A percentile compares a stretch with the other conserved stretches of the same genome.
Conservation (phyloP, 1,139 yeast genomes). For the Yamadazyma atlantica region DNA sequence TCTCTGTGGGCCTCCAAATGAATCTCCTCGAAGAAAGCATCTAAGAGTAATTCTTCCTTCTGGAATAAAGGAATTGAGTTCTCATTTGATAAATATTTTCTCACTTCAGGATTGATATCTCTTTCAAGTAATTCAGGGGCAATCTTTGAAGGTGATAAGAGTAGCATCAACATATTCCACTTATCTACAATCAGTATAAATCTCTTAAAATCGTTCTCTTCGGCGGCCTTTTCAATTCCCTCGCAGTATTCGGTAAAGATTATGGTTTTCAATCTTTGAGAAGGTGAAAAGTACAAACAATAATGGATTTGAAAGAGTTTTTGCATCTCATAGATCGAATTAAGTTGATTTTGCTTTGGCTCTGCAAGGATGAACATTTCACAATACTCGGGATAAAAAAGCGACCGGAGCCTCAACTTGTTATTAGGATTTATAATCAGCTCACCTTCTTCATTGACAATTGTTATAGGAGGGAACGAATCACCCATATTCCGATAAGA, state of each 20-base stretch:
- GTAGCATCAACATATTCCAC: conserved; percentile 43
- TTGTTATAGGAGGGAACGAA: conserved; percentile 36
- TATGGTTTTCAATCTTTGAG: conserved; percentile 30
- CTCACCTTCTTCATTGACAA: conserved; percentile 17
- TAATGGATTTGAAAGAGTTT: conserved; percentile 45
- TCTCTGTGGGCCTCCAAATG: neutral
- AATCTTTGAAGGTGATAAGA: conserved; percentile 28
- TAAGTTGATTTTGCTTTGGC: conserved; percentile 57
- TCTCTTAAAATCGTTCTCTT: conserved; percentile 31
- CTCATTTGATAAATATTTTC: conserved; percentile 21
- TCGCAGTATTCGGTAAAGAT: conserved; percentile 37
- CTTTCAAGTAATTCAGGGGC: conserved; percentile 6
- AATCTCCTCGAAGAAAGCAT: conserved; percentile 26
- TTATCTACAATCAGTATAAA: conserved; percentile 41
- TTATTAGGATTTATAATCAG: conserved; percentile 26
- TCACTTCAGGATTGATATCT: conserved; percentile 37
- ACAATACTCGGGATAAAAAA: conserved; percentile 41
- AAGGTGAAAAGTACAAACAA: conserved; percentile 43
- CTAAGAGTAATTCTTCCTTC: conserved; percentile 24
- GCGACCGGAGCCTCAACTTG: conserved; percentile 34
- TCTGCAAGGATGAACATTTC: conserved; percentile 43
- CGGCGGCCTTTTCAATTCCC: conserved; percentile 30
- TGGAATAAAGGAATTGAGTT: conserved; percentile 4
- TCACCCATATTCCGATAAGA: conserved; percentile 35
- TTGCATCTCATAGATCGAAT: conserved; percentile 74